Base-by-base conservation (phyloP, 306 rosid genomes). In the Corylus americana region DNA sequence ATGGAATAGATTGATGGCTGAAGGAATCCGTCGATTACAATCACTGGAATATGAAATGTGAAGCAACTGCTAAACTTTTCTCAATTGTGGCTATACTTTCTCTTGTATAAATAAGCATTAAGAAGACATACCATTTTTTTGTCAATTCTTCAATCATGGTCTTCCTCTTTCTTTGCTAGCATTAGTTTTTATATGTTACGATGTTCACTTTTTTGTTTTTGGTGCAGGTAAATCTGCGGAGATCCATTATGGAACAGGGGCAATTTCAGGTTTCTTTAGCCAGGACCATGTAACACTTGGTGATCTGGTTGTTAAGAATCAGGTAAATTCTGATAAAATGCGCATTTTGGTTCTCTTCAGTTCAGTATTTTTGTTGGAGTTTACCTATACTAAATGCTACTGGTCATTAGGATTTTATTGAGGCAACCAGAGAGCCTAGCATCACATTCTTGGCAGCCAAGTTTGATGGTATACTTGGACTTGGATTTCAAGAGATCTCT, bases 211-310 rank as follows among this genome's bases (percentile, higher is more conserved):
- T 13, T 55, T 27, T 25, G 54, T 25, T 35, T 77, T 70, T 70
- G 20, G 27, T 71, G 70, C 55, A 75, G 88, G 88, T 16, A 78
- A 84, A 64, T 70, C 85, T 54, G 85, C 85, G 31, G 81, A 81
- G 74, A 85, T 85, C 76, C 88, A 82, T 75, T 85, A 82, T 79
- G 88, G 88, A 66, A 85, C 85, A 39, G 86, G 88, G 22, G 81
- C 82, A 50, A 82, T 85, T 75, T 81, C 83, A 61, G 88, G 88
- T 74, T 78, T 78, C 88, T 85, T 81, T 50, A 81, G 88, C 76
- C 79, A 78, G 57, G 85, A 85, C 53, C 67, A 85, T 54, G 70
- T 78, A 61, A 55, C 35, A 63, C 78, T 85, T 27, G 83, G 88
- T 57, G 83, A 78, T 51, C 61, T 85, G 63, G 35, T 47, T 49